Base-by-base conservation (phyloP, 208 protist genomes). In the Acanthamoeba triangularis region DNA sequence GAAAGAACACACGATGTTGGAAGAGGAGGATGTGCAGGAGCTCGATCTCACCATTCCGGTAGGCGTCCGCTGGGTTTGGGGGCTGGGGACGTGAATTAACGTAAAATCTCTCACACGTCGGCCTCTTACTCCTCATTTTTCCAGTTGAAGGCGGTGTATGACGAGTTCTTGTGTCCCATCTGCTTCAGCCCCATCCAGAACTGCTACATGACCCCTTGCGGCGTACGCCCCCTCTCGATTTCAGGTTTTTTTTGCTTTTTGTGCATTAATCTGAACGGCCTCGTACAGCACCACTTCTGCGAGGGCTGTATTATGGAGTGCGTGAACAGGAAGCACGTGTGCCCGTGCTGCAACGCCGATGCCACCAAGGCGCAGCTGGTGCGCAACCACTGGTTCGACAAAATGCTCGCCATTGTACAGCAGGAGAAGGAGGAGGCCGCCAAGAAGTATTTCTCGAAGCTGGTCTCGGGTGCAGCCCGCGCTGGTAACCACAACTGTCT, bases 271-370 rank as follows among this genome's bases (percentile, higher is more conserved):
- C 37, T 41, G 1, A 41, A 41, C 3, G 30, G 20, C 7, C 54
- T 28, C 20, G 37, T 8, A 14, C 47, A 67, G 37, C 94, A 95
- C 80, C 96, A 88, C 82, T 95, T 95, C 35, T 95, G 94, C 61
- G 65, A 91, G 78, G 82, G 44, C 11, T 95, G 94, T 63, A 95
- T 95, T 41, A 52, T 65, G 47, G 94, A 95, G 65, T 95, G 94
- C 44, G 44, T 95, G 18, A 95, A 95, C 67, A 10, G 94, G 25
- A 91, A 88, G 35, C 94, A 95, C 65, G 49, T 72, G n/a, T 95
- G 94, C 33, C 94, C 94, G n/a, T 90, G 61, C 69, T 95, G 94
- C 44, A 88, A 84, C 33, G 54, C 47, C 14, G 37, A 95, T 16
- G 47, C 65, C 25, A 56, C 49, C 54, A 52, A 87, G 18, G 74